Base-by-base conservation (phyloP, 2,329 filamentous ascomycete species). In the Capronia epimyces region DNA sequence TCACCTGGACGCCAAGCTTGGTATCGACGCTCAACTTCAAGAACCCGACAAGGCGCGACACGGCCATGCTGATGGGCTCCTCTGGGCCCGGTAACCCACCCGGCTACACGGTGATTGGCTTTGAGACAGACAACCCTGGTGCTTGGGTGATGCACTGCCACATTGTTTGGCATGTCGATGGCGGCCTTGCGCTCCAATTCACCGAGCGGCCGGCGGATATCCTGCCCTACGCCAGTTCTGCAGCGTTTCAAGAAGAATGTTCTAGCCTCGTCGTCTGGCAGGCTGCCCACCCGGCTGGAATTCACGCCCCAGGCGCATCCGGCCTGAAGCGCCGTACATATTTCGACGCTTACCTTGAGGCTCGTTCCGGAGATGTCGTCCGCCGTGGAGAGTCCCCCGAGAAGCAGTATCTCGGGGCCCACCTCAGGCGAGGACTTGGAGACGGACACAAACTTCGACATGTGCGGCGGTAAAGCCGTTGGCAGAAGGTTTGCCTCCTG, bases 71-170 rank as follows among this genome's bases (percentile, higher is more conserved):
- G 0, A 75, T 75, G n/a, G 82, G 83, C 0, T 75, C 79, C 25
- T 18, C 45, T 8, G 50, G 46, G n/a, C 36, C 51, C 9, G 39
- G 36, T 13, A 15, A 32, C 22, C 31, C 41, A 9, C 24, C 49
- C 3, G 55, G 86, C 0, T 81, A 86, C 64, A 76, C 85, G 16
- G 79, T 89, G 6, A 63, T 91, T 5, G 63, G 72, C 0, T 75
- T 76, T 53, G 60, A 68, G 16, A 67, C 68, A 3, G 66, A 72
- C 49, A 73, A 72, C 48, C 70, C 70, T 1, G 70, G 79, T 29
- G 72, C 86, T 18, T 86, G 82, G 82, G 66, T 86, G 3, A 86
- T 89, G 70, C 86, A 89, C 68, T 90, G 86, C 67, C 87, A 90
- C 64, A 84, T 90, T 45, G 84, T 87, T 62, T 91, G 84, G 84